Evolutionary conservation across 495 filamentous ascomycete genomes (phyloP).

Genomic region (Tuber brumale): DNA sequence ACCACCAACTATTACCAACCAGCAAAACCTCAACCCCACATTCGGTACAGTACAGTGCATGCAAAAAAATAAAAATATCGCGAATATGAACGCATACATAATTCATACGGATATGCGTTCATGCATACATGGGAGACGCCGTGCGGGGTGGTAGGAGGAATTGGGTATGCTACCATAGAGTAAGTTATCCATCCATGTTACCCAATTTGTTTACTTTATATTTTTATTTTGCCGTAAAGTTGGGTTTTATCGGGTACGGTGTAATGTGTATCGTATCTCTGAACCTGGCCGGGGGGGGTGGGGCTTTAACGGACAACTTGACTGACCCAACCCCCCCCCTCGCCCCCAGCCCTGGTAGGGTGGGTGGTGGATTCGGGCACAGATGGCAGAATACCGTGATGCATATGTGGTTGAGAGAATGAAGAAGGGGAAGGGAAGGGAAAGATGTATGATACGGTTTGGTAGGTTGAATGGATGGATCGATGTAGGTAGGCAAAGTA

Average conservation of each 20-base stretch:
- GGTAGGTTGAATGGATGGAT: background rate
- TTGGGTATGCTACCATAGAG: background rate
- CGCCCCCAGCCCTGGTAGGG: background rate
- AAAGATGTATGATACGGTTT: background rate
- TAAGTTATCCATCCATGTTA: background rate
- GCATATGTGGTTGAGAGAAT: background rate
- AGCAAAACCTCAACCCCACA: background rate
- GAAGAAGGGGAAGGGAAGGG: background rate
- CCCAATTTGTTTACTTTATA: background rate
- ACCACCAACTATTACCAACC: background rate
- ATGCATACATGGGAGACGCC: background rate
- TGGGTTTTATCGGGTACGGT: background rate
- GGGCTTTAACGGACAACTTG: background rate
- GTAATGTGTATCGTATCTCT: background rate
- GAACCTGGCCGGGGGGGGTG: background rate
- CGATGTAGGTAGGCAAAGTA: background rate
- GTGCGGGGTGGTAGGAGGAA: background rate
- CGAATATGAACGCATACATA: background rate
- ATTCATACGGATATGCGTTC: background rate
- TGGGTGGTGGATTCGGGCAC: background rate
- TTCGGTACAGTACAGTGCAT: background rate
- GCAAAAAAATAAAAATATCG: background rate
- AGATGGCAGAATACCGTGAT: background rate
- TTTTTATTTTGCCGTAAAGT: background rate
- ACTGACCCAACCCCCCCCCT: background rate